Percentiles rank a stretch among this genome's conserved stretches.
phyloP scores from a whole-genome alignment of 2,329 filamentous ascomycete genomes.

The Fusarium sp. region DNA sequence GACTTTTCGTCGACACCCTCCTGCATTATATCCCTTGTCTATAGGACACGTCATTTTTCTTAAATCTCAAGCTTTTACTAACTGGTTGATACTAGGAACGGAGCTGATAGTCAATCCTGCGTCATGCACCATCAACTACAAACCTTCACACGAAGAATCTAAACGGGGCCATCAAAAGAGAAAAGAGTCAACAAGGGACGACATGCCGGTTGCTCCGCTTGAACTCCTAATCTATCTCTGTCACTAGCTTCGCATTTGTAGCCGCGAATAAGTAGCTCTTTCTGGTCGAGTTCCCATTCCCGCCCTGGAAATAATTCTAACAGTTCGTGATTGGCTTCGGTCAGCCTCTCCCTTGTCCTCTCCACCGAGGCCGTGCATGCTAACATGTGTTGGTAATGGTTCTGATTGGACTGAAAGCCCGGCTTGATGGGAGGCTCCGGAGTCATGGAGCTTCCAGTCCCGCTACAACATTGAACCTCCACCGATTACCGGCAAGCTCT shows the following conservation, averaged over 20 bases:
- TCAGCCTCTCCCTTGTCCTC: conserved; percentile 27
- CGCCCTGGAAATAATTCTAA: conserved; percentile 27
- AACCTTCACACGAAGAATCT: conserved; percentile 15
- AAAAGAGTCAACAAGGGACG: conserved; percentile 40
- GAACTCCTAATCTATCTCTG: conserved; percentile 29
- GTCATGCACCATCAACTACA: conserved; percentile 22
- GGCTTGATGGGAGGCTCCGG: conserved; percentile 47
- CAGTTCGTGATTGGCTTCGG: conserved; percentile 36
- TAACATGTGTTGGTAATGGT: conserved; percentile 39
- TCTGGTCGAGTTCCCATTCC: conserved; percentile 24
- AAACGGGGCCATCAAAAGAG: conserved; percentile 20
- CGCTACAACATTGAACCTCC: conserved; percentile 33
- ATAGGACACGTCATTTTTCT: conserved; percentile 42
- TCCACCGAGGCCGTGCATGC: conserved; percentile 41
- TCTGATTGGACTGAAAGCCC: conserved; percentile 50
- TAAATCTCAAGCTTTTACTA: conserved; percentile 36
- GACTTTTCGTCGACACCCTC: conserved; percentile 14
- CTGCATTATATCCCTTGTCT: conserved; percentile 31
- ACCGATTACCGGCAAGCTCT: conserved; percentile 31
- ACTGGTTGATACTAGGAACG: conserved; percentile 36
- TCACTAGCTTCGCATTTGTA: conserved; percentile 27
- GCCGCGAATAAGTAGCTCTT: conserved; percentile 26
- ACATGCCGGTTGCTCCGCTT: conserved; percentile 32
- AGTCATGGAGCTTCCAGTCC: conserved; percentile 44
- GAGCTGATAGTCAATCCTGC: conserved; percentile 36